Evolutionary conservation across 345 rosid genomes (phyloP), one percentile per base, ranked within the genome.

Genomic region (Salix dunnii): DNA sequence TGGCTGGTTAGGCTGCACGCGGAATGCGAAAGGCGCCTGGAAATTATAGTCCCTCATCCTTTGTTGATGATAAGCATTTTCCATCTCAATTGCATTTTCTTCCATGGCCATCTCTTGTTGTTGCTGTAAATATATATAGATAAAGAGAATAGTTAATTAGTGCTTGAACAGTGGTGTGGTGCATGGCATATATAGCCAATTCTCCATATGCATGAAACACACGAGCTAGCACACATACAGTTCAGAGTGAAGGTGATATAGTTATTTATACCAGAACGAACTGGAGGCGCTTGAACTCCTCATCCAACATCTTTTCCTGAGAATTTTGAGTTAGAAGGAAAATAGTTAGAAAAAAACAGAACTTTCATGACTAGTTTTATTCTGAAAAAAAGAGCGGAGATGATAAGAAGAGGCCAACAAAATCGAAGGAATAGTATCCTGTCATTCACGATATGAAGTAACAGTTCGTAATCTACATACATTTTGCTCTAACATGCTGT

Each of bases 1-100:
- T 12, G 88, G 92, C 81, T 87, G 92, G 73, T 86, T 81, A 1
- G 92, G 92, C 81, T 85, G 90, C 78, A 89, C 86, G 14, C 89
- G 84, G 79, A 79, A 89, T 13, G 87, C 76, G 40, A 85, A 82
- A 16, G 89, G 87, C 81, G 84, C 78, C 72, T 81, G 86, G 33
- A 84, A 72, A 33, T 66, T 77, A 77, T 77, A 84, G 51, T 82
- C 85, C 78, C 82, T 75, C 65, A 58, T 58, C 63, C 77, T 72
- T n/a, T 82, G 78, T 58, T 78, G 81, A 28, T 81, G 83, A 72
- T 70, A 74, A 64, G 70, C 69, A 48, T 69, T 84, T 71, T 84
- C 85, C 82, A 85, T 79, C 40, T 79, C 87, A 53, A 87, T 84
- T 30, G 81, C 86, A 7, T 78, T 87, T 58, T 77, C 82, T 40